Evolutionary conservation across 2,329 filamentous ascomycete species (phyloP).

Genomic region (Colletotrichum orbiculare): DNA sequence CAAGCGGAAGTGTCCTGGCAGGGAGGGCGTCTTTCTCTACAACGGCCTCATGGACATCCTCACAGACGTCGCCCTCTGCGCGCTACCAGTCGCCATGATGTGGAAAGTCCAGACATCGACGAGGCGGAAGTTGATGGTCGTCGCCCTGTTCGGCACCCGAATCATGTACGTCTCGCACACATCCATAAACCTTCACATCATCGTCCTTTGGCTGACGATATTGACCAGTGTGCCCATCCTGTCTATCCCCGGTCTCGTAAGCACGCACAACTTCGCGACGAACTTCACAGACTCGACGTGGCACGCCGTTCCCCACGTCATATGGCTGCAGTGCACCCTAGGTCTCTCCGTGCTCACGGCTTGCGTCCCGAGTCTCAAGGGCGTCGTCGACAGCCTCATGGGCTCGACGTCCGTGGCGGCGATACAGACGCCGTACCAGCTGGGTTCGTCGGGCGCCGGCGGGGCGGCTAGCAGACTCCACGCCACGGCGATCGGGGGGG

Average conservation of each 20-base stretch:
- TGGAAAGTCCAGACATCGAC: conserved; percentile 15
- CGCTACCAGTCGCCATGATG: conserved; percentile 13
- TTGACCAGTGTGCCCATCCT: conserved; percentile 1
- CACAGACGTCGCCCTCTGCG: conserved; percentile 4
- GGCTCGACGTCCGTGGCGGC: not conserved
- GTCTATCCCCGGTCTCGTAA: conserved; percentile 1
- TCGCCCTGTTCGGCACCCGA: conserved; percentile 8
- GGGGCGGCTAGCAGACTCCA: conserved; percentile 1
- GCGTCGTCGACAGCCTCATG: conserved; percentile 17
- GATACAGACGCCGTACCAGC: conserved; percentile 7
- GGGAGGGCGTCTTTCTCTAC: conserved; percentile 13
- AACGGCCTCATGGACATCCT: conserved; percentile 1
- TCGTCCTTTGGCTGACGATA: not conserved
- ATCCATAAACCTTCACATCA: not conserved
- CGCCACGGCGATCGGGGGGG: conserved; percentile 1
- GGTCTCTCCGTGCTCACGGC: conserved; percentile 15
- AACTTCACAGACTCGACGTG: conserved; percentile 6
- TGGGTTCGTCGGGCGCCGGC: conserved; percentile 1
- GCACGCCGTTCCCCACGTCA: conserved; percentile 2
- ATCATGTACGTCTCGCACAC: not conserved
- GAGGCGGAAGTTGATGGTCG: conserved; percentile 3
- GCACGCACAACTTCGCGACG: not conserved
- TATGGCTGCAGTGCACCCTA: conserved; percentile 10
- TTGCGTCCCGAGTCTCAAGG: conserved; percentile 15
- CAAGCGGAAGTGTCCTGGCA: not conserved